Evolutionary conservation across 2,329 filamentous ascomycete species (phyloP).

Genomic region (Claviceps monticola): DNA sequence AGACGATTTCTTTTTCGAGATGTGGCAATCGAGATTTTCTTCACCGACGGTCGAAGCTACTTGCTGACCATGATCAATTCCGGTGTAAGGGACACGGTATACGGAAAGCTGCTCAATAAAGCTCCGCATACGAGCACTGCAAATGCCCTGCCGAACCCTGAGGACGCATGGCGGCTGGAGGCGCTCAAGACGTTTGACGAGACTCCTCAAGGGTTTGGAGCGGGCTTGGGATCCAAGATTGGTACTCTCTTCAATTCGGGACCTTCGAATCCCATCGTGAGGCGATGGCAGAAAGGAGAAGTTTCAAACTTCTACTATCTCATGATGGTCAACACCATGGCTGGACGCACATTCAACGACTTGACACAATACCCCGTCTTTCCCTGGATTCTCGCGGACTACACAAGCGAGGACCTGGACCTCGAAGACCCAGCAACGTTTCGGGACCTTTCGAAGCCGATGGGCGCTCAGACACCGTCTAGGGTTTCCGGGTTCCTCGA

Average conservation of each 20-base stretch:
- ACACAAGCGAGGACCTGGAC: constrained; percentile 85
- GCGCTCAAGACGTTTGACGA: constrained; percentile 57
- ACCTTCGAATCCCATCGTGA: constrained; percentile 70
- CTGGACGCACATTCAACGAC: constrained; percentile 93
- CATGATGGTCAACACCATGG: constrained; percentile 97
- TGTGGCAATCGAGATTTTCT: constrained; percentile 94
- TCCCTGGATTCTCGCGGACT: constrained; percentile 92
- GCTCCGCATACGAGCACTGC: constrained; percentile 66
- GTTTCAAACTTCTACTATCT: constrained; percentile 98
- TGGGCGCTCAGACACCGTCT: constrained; percentile 74
- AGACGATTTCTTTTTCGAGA: constrained; percentile 89
- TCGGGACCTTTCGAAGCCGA: constrained; percentile 84
- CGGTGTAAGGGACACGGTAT: constrained; percentile 63
- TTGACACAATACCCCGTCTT: constrained; percentile 97
- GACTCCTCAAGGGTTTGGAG: constrained; percentile 52
- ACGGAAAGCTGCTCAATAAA: constrained; percentile 59
- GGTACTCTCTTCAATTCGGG: constrained; percentile 82
- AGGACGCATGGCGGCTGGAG: constrained; percentile 87
- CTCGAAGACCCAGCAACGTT: constrained; percentile 73
- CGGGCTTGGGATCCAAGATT: constrained; percentile 72
- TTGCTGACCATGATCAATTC: constrained; percentile 73
- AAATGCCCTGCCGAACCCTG: constrained; percentile 57
- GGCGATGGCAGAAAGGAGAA: constrained; percentile 83
- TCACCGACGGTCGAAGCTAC: constrained; percentile 92
- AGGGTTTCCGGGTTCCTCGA: constrained; percentile 70